Evolutionary conservation across 192 early-diverging fungal species (phyloP).

Genomic region (Geranomyces variabilis): DNA sequence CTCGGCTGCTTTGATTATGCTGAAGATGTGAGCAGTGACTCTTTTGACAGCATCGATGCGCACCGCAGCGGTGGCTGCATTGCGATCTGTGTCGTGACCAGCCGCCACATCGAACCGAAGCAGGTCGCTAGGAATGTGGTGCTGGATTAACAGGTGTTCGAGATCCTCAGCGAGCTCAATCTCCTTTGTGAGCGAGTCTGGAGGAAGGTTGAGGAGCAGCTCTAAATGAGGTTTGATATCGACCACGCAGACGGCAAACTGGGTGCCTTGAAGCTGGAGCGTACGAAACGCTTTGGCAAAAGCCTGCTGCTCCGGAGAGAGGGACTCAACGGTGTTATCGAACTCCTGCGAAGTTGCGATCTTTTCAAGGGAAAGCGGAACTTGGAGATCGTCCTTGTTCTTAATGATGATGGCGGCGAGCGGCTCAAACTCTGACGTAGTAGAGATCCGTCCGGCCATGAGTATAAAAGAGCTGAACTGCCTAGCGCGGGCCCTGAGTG

Average conservation of each 20-base stretch:
- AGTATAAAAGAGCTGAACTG: slow-evolving; percentile 17
- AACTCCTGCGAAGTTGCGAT: slow-evolving; percentile 38
- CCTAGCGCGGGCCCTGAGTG: neutral
- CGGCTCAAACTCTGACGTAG: slow-evolving; percentile 3
- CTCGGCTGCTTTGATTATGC: slow-evolving; percentile 20
- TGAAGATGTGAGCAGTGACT: slow-evolving; percentile 1
- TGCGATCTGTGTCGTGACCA: neutral
- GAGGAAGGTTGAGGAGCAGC: slow-evolving; percentile 34
- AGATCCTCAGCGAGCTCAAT: slow-evolving; percentile 42
- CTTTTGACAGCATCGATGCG: slow-evolving; percentile 5
- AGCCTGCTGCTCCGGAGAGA: slow-evolving; percentile 39
- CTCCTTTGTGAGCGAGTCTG: slow-evolving; percentile 40
- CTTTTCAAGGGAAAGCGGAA: slow-evolving; percentile 31
- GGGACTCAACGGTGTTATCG: slow-evolving; percentile 30
- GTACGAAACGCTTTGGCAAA: slow-evolving; percentile 45
- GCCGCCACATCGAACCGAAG: slow-evolving; percentile 26
- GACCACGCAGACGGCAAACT: slow-evolving; percentile 33
- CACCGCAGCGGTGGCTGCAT: neutral
- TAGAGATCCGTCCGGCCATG: slow-evolving; percentile 2
- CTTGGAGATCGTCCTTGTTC: slow-evolving; percentile 37
- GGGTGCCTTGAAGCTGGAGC: slow-evolving; percentile 31
- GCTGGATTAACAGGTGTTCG: slow-evolving; percentile 35
- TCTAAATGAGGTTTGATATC: slow-evolving; percentile 47
- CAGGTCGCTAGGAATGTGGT: slow-evolving; percentile 41
- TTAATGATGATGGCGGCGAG: neutral